Base-by-base conservation (phyloP, 208 protist species). In the Balamuthia mandrillaris region DNA sequence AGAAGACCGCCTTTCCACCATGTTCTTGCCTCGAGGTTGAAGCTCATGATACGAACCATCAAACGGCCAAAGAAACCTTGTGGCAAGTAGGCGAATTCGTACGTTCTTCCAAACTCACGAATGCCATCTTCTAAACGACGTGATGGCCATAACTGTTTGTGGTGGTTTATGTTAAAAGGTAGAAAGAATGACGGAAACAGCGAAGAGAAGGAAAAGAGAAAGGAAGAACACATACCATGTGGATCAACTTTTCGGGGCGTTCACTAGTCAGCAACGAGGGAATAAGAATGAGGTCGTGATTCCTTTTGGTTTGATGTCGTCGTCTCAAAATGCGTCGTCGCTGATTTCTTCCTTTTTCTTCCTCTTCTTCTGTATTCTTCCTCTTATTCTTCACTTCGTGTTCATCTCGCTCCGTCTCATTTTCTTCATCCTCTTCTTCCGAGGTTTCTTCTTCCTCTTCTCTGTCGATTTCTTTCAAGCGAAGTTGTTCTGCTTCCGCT, bases 31-130 rank as follows among this genome's bases (percentile, higher is more conserved):
- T 81, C 51, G 18, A 81, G 52, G 24, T 56, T 56, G 35, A 81
- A 81, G 74, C 42, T 63, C 21, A 81, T 44, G 18, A 81, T 33
- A 3, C 74, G 74, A n/a, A 81, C 52, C 74, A 81, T 81, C 47
- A 81, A 44, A 4, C 74, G 74, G 27, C 74, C 74, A 27, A 81
- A 81, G 49, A 81, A 81, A 5, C 74, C 74, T 16, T 29, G 21
- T 9, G 74, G 74, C 51, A 81, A 21, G 21, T 63, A 81, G 37
- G 56, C 47, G 74, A 81, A 81, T 41, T 51, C 33, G 35, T 81
- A 81, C 12, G 47, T 12, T 2, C 74, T 44, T 1, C 74, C 74
- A 27, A 81, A 81, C 74, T 81, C 51, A 31, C 49, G 14, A 7
- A 65, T 27, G 18, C 37, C 52, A 14, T 81, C 74, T 0, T 51